phyloP scores from a whole-genome alignment of 2,329 filamentous ascomycete genomes.

The Pseudogymnoascus sp. region DNA sequence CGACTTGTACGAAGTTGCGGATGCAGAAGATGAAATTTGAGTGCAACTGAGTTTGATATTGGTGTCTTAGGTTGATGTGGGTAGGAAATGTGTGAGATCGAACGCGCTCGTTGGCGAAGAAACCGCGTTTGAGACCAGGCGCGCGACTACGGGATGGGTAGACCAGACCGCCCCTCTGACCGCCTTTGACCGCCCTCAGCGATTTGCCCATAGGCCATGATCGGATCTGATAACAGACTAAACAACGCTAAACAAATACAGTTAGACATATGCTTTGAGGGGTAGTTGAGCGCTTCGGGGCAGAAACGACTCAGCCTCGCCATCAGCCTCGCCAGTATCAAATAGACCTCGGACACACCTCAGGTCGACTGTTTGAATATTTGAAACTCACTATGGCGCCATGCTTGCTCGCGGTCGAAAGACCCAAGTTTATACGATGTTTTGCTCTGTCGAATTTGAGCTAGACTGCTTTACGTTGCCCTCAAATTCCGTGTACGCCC shows the following conservation, averaged over 20 bases:
- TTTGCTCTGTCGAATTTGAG: neutral
- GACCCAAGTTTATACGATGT: neutral
- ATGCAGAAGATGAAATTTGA: slow-evolving; percentile 21
- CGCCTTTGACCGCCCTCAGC: neutral
- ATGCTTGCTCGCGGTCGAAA: neutral
- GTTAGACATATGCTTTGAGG: neutral
- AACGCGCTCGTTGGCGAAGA: slow-evolving; percentile 11
- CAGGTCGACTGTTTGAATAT: neutral
- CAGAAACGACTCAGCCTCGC: neutral
- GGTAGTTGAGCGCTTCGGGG: neutral
- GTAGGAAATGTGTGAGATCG: slow-evolving; percentile 10
- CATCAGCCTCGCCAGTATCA: neutral
- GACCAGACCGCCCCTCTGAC: neutral
- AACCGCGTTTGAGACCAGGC: slow-evolving; percentile 9
- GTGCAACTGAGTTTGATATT: slow-evolving; percentile 16
- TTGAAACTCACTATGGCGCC: neutral
- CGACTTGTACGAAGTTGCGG: slow-evolving; percentile 12
- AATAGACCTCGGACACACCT: neutral
- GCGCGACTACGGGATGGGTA: neutral
- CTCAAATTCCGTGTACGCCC: neutral
- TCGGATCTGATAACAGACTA: slow-evolving; percentile 2
- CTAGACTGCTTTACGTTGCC: neutral
- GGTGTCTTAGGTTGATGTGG: slow-evolving; percentile 15
- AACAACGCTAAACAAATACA: neutral
- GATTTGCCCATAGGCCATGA: neutral